Base-by-base conservation (phyloP, 305 asterid genomes). In the Rubia occidens region DNA sequence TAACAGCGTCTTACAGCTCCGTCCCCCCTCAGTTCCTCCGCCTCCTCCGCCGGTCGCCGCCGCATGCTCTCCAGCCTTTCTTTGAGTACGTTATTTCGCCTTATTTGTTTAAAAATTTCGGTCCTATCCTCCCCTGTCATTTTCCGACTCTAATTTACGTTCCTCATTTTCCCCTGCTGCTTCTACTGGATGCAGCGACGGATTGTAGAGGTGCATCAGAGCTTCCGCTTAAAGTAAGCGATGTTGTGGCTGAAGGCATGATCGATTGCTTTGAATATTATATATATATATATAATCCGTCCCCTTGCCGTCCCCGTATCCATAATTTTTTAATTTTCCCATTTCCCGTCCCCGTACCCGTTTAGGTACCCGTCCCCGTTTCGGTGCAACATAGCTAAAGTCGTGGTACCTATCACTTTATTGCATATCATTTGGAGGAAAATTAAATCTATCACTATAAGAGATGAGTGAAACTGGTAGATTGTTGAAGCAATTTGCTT, bases 181-280 rank as follows among this genome's bases (percentile, higher is more conserved):
- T 89, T 75, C 86, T 94, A 71, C 82, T 84, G 80, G 96, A 94
- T 66, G 93, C 88, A 24, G 85, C 99, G 63, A 90, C 91, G 45
- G 83, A 81, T 49, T 83, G 84, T 77, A 83, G 95, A 78, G 84
- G 96, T 70, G 74, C 87, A 72, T 70, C 63, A 63, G 84, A 82
- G 32, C 76, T 77, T 61, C 77, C 79, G 55, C 82, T 66, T 63
- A 78, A 68, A 76, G 87, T 94, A 64, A 82, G 87, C 69, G 99
- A 94, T 77, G 74, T 80, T 17, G 88, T 87, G 73, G 94, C 94
- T 45, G 97, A 94, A 84, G 82, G 85, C 40, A 85, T 82, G 24
- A 77, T 90, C 63, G 85, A 74, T 66, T 94, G 95, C 82, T 68
- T 90, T 37, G 7, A 37, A 37, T 32, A 32, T 32, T 32, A 32